Evolutionary conservation across 768 basidiomycete genomes (phyloP), one percentile per base, ranked within the genome.

Genomic region (Collybia sordida): DNA sequence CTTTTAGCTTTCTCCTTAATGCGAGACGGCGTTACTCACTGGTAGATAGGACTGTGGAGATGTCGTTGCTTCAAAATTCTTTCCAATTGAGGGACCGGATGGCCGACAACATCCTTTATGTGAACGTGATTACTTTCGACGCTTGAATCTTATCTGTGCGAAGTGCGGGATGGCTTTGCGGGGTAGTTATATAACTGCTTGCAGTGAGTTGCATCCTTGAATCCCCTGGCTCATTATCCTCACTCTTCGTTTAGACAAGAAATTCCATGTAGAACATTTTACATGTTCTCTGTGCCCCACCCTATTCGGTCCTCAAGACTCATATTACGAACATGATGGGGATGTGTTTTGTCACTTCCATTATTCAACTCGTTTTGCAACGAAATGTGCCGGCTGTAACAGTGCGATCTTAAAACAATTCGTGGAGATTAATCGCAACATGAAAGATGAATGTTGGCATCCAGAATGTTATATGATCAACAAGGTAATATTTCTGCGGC

Each of bases 401-500:
- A 97, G 88, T 52, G 97, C 97, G 15, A 99, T 99, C 54, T 73
- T 99, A 58, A 99, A 99, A 73, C 97, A 99, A 69, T 99, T 98
- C 63, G 97, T 99, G 53, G 97, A 99, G 73, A 98, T 99, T 71
- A 98, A 99, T 63, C 83, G 97, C 52, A 98, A 98, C 70, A 92
- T 90, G 81, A 80, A 87, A 57, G 95, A 99, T 70, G 97, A 99
- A 73, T 98, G 96, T 64, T 99, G 97, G 96, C 97, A 99, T 78
- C 97, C 97, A 47, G 97, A 99, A 69, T 99, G 97, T 68, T 98
- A 98, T 69, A 98, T 98, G 96, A 98, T 99, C 58, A 96, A 98
- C 72, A 98, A 98, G 80, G 95, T 96, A 55, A 49, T 80, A 36
- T 23, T 38, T 54, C 15, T 15, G 45, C 49, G 42, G 6, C 31